These are phyloP conservation scores for Syncephalastrum sp. DNA, from an alignment of 371 early-diverging fungal species.

Conservation along the genomic window DNA sequence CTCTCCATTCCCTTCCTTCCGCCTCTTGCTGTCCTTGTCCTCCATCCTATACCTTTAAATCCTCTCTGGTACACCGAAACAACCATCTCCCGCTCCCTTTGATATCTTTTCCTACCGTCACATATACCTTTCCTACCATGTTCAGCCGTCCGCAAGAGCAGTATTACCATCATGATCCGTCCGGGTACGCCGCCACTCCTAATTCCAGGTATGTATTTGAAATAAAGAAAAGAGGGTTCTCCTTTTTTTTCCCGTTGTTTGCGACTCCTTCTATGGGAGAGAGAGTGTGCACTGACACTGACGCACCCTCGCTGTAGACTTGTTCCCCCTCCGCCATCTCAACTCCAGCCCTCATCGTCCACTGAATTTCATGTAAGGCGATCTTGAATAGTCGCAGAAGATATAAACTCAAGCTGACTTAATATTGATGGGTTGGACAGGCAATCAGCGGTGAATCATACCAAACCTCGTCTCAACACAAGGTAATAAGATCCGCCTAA, in stretches of 20 bases:
- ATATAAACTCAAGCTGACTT: neutral
- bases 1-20: conserved; percentile 7
- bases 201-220: conserved; percentile 15
- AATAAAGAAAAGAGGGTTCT: too few relatives aligned
- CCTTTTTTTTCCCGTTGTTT: neutral
- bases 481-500: conserved; percentile 9
- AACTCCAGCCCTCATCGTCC: too few relatives aligned
- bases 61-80: neutral
- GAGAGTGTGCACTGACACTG: neutral
- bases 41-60: neutral
- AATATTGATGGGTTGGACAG: too few relatives aligned
- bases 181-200: conserved; percentile 7
- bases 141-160: conserved; percentile 14
- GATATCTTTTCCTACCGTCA: neutral
- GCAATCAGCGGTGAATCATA: conserved; percentile 1
- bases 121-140: conserved; percentile 8
- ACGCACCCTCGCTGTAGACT: conserved; percentile 2
- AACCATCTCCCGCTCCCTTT: neutral
- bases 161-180: neutral
- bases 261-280: conserved; percentile 1
- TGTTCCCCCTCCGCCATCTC: neutral
- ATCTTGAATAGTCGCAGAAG: neutral
- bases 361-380: too few relatives aligned
- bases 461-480: conserved; percentile 7
- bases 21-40: neutral